Evolutionary conservation across 2,329 filamentous ascomycete species (phyloP), one percentile per base, ranked within the genome.

Genomic region (Apiospora arundinis): DNA sequence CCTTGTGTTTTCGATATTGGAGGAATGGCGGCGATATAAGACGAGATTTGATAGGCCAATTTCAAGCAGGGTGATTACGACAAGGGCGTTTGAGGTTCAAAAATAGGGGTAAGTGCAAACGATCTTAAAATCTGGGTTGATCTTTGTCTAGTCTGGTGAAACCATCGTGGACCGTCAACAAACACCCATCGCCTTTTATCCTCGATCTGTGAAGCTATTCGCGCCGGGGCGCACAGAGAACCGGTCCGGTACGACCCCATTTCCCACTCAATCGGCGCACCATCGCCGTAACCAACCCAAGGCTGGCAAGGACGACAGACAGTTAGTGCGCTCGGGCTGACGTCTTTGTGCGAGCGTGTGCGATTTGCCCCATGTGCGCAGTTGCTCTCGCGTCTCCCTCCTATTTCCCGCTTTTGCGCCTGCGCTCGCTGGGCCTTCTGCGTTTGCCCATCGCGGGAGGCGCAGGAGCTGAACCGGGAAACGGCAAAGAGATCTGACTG

Each of bases 221-320:
- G 56, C 56, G 56, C 56, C 21, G 32, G 56, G 56, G 56, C 56
- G 56, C 56, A 63, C 56, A 63, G 56, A 63, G 56, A 40, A 63
- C 8, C 56, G 56, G 28, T 28, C n/a, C 32, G 9, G 56, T 63
- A 40, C 56, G 32, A 40, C 56, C 4, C 32, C 56, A 40, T 63
- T 63, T 60, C 7, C 52, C 52, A 37, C 32, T 40, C 56, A 63
- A 63, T 40, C 56, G 32, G 56, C 56, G 56, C 56, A 63, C 37
- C 16, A 63, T 63, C 32, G 18, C 28, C 32, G 40, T 14, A 8
- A 8, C 56, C 56, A 63, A 63, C 14, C 56, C 56, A 40, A 40
- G 9, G 40, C 21, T 8, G 32, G 9, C 32, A 63, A 63, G 4
- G 32, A 45, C 11, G 49, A 23, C 16, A n/a, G 56, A n/a, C 32